Evolutionary conservation across 2,329 filamentous ascomycete species (phyloP), one percentile per base, ranked within the genome.

Genomic region (Elsinoe perseae): DNA sequence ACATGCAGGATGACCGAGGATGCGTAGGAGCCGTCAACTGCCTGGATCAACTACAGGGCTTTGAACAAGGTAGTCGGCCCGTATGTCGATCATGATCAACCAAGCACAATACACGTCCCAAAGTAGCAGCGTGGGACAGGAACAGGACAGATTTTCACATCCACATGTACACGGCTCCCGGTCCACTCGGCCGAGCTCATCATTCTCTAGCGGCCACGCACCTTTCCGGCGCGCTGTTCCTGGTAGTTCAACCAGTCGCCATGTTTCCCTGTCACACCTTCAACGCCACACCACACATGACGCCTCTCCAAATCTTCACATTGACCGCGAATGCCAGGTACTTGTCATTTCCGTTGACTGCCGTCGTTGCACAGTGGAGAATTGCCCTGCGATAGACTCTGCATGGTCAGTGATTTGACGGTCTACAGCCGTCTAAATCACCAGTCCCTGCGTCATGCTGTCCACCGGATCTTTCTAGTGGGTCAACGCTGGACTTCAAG

Each of bases 161-260:
- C 48, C 28, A 18, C 28, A 6, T 32, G 28, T 38, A 28, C 48
- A 28, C 28, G 25, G 16, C 48, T 30, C 18, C 16, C 32, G 28
- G 10, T 52, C 48, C 48, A 52, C 48, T 52, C 28, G 25, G 12
- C 20, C 48, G 38, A 52, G 48, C 48, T 52, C 48, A 36, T 36
- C 48, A 20, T 38, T 34, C 32, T 30, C 40, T 36, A 36, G 25
- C 32, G 28, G 18, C 48, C n/a, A 21, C 14, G 28, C 30, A 36
- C 38, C 12, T 25, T 3, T n/a, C 28, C 6, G 16, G 27, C 20
- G 23, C 4, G 27, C 25, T 38, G 27, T 36, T 28, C 30, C 48
- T 52, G 48, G 48, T 52, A 18, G 18, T 52, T 52, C 48, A 52
- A 52, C 48, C 48, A 52, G 30, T 52, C 48, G 48, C 48, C 48